A percentile compares a stretch with the other conserved stretches of the same genome.
Evolutionary conservation across 306 rosid genomes (phyloP).

Genomic region (Fragaria vesca): DNA sequence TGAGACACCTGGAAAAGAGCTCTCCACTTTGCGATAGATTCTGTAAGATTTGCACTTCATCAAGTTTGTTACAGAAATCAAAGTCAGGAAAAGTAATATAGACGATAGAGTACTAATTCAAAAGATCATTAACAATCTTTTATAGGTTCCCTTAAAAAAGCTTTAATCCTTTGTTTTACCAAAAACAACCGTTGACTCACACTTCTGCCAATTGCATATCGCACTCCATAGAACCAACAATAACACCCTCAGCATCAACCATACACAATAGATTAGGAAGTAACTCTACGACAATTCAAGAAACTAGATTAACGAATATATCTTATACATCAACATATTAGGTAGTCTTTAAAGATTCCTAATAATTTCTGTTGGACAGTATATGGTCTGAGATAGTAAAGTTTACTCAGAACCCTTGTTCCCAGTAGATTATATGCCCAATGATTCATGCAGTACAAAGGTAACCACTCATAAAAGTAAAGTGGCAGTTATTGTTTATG

Average conservation of each 20-base stretch:
- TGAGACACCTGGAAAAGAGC: slow-evolving; percentile 7
- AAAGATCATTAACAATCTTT: not conserved
- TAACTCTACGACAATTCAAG: not conserved
- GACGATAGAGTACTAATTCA: not conserved
- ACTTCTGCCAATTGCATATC: not conserved
- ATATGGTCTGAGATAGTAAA: not conserved
- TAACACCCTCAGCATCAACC: not conserved
- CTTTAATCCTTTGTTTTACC: not conserved
- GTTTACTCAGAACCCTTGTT: not conserved
- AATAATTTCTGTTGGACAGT: not conserved
- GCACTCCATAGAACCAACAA: not conserved
- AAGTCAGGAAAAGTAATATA: not conserved
- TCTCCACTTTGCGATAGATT: not conserved
- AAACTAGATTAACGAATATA: not conserved
- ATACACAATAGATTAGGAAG: not conserved
- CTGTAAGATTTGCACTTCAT: not conserved
- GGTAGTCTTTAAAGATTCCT: not conserved
- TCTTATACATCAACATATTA: not conserved
- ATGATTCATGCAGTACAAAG: not conserved
- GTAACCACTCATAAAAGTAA: not conserved
- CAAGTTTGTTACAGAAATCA: not conserved
- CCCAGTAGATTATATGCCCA: slow-evolving; percentile 1
- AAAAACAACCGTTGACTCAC: not conserved
- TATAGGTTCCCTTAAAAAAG: not conserved
- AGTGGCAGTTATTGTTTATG: not conserved